Conservation (phyloP, 2,329 filamentous ascomycete genomes). For the Penicillium sp. region DNA sequence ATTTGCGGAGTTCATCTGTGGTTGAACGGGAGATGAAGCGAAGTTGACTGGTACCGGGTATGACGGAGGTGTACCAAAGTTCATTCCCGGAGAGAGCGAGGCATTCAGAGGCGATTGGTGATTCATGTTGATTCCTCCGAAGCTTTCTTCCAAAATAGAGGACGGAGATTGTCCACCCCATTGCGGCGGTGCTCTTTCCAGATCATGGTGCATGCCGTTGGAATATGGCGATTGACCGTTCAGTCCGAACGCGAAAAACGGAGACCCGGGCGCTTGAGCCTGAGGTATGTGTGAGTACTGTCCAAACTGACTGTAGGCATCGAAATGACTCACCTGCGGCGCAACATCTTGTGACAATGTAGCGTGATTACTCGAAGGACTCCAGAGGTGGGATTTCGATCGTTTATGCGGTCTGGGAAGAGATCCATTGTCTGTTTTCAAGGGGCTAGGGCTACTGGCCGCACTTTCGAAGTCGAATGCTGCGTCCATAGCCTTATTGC, state of each 20-base stretch:
- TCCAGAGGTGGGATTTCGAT: slow-evolving; percentile 30
- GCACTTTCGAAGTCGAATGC: slow-evolving; percentile 52
- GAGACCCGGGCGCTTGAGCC: slow-evolving; percentile 25
- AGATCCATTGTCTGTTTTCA: slow-evolving; percentile 32
- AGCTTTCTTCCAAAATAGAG: slow-evolving; percentile 47
- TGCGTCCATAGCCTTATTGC: slow-evolving; percentile 51
- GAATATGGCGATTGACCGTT: slow-evolving; percentile 43
- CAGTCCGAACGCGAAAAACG: slow-evolving; percentile 37
- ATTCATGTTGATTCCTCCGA: slow-evolving; percentile 49
- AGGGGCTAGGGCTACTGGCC: slow-evolving; percentile 48
- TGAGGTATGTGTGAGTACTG: slow-evolving; percentile 15
- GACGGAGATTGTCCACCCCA: slow-evolving; percentile 47
- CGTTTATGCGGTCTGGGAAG: slow-evolving; percentile 26
- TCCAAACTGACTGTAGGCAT: neutral
- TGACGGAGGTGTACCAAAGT: slow-evolving; percentile 33
- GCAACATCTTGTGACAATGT: slow-evolving; percentile 15
- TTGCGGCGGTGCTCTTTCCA: slow-evolving; percentile 34
- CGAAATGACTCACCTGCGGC: slow-evolving; percentile 32
- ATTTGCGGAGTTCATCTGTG: slow-evolving; percentile 31
- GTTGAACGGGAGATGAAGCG: slow-evolving; percentile 30
- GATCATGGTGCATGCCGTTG: slow-evolving; percentile 28
- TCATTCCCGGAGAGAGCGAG: slow-evolving; percentile 40
- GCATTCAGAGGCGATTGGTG: slow-evolving; percentile 43
- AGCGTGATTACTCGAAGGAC: slow-evolving; percentile 24
- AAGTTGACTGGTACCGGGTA: slow-evolving; percentile 43